A percentile compares a stretch with the other conserved stretches of the same genome.
These are phyloP conservation scores for Byssochlamys sp. DNA, from an alignment of 2,329 filamentous ascomycete species.

Conservation along the genomic window DNA sequence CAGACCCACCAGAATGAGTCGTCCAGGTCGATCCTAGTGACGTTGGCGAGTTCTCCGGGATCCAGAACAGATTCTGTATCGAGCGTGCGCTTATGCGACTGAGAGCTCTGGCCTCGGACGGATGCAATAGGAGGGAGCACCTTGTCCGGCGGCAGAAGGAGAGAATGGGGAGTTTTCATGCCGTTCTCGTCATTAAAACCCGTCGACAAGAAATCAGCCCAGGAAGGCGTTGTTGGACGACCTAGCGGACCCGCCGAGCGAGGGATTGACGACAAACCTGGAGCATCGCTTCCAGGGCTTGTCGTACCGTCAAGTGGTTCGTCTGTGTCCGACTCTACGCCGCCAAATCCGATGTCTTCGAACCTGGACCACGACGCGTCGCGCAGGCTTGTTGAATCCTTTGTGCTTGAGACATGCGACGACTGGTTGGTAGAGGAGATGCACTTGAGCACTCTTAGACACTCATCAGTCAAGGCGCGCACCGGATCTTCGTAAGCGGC, in stretches of 20 bases:
- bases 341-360: constrained; percentile 85
- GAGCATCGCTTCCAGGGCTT: constrained; percentile 20
- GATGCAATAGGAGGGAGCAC: constrained; percentile 71
- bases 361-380: constrained; percentile 96
- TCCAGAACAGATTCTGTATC: constrained; percentile 62
- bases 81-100: constrained; percentile 68
- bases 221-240: constrained; percentile 88
- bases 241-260: constrained; percentile 58
- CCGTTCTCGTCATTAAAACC: constrained; percentile 74
- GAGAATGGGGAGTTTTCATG: constrained; percentile 52
- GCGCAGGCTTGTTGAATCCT: constrained; percentile 61
- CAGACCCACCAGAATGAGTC: constrained; percentile 99
- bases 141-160: constrained; percentile 85
- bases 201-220: constrained; percentile 93
- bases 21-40: constrained; percentile 74
- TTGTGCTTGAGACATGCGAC: constrained; percentile 60
- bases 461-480: constrained; percentile 82
- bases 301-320: constrained; percentile 14
- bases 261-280: constrained; percentile 56
- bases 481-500: constrained; percentile 84
- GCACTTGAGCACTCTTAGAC: constrained; percentile 75
- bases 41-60: constrained; percentile 88
- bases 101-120: constrained; percentile 67
- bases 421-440: constrained; percentile 86
- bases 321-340: constrained; percentile 58